Percentiles rank a stretch among this genome's conserved stretches.
Conservation (phyloP, 108 stramenopile genomes). For the Aureococcus anophagefferens region DNA sequence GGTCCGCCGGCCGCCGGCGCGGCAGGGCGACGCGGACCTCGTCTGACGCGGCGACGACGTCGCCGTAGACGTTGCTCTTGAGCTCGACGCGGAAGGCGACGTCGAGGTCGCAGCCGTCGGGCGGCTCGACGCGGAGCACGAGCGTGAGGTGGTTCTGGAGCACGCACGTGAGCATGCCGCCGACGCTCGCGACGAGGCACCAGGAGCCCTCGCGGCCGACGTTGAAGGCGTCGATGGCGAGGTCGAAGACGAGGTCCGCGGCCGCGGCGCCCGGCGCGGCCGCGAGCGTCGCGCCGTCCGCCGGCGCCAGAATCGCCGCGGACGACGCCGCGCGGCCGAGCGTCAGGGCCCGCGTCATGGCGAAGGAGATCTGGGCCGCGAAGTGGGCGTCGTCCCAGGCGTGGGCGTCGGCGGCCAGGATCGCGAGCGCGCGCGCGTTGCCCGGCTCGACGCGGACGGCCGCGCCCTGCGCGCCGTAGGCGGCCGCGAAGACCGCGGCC, state of each 20-base stretch:
- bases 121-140: slow-evolving; percentile 3
- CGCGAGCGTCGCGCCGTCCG: not conserved
- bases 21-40: not conserved
- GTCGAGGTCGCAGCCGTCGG: not conserved
- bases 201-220: slow-evolving; percentile 22
- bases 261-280: not conserved
- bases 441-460: too few species aligned
- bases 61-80: slow-evolving; percentile 21
- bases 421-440: too few species aligned
- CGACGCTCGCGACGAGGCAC: slow-evolving; percentile 11
- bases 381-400: too few species aligned
- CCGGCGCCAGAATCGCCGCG: not conserved
- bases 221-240: slow-evolving; percentile 16
- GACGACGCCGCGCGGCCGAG: not conserved
- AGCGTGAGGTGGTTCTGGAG: slow-evolving; percentile 6
- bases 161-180: slow-evolving; percentile 11
- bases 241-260: slow-evolving; percentile 4
- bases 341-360: not conserved
- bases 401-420: not conserved
- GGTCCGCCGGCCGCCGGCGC: too few species aligned
- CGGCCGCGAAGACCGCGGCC: too few species aligned
- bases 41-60: slow-evolving; percentile 5
- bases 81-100: slow-evolving; percentile 16
- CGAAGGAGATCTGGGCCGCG: not conserved
- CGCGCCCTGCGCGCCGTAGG: too few species aligned